Evolutionary conservation across 2,329 filamentous ascomycete species (phyloP), one percentile per base, ranked within the genome.

Genomic region (Metarhizium brunneum): DNA sequence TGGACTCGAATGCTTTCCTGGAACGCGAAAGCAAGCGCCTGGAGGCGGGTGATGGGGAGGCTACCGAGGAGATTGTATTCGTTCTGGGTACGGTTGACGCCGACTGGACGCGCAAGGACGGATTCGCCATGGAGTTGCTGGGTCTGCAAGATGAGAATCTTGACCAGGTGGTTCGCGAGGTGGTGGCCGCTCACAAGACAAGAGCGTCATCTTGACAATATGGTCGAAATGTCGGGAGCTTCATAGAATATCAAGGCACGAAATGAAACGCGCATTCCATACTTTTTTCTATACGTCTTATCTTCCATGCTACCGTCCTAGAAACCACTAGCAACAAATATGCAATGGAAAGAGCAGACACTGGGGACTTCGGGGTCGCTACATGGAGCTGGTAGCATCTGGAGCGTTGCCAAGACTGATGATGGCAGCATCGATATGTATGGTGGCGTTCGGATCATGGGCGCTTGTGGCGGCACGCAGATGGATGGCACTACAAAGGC

Each of bases 61-160:
- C 73, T 0, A 63, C 75, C 36, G 74, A 78, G 62, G 72, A 78
- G 48, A 67, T 79, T 58, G 77, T 79, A 2, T 80, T 77, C 58
- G 76, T 75, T 38, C 63, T 79, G 1, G 76, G 77, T 1, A 69
- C 73, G 0, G 57, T 78, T 0, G 72, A 79, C 48, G 76, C 76
- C 0, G 73, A 79, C 55, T 80, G 77, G 76, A 76, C 74, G 16
- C 62, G 61, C 54, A 68, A 70, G 40, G 66, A 71, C 2, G 74
- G 68, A 0, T 79, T 76, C 56, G 71, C 75, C 2, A 79, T 79
- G 76, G 69, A 73, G 6, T 58, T 75, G 47, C 64, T 80, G 53
- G 76, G 70, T 0, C 60, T 79, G 3, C 58, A 76, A 62, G 71
- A 79, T 52, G 75, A 80, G 64, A 68, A 74, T 52, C 61, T 79